These are phyloP conservation scores for Trichoderma semiorbis DNA, from an alignment of 2,329 filamentous ascomycete species.

Conservation along the genomic window DNA sequence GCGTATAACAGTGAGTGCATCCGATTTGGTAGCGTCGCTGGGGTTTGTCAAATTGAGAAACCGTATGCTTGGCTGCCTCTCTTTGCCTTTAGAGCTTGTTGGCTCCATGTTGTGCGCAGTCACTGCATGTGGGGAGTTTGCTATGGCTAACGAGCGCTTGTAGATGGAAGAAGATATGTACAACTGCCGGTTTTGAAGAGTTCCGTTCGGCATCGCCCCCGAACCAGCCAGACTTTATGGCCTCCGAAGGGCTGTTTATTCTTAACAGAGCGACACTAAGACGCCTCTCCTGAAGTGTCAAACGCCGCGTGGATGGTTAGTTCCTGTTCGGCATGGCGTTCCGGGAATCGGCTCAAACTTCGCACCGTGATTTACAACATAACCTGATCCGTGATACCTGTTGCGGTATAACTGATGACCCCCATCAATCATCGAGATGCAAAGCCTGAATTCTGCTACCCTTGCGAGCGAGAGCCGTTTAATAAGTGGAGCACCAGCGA, in stretches of 20 bases:
- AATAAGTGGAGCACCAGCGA: neutral
- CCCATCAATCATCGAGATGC: neutral
- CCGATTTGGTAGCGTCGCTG: slow-evolving; percentile 5
- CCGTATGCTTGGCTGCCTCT: neutral
- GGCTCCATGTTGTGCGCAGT: neutral
- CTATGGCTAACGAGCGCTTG: neutral
- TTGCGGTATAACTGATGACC: neutral
- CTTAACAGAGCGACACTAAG: neutral
- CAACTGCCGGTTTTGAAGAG: neutral
- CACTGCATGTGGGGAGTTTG: neutral
- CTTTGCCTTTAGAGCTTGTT: neutral
- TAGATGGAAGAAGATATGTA: neutral
- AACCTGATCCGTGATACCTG: neutral
- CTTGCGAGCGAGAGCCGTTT: neutral
- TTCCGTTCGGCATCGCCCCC: neutral
- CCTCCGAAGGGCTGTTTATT: neutral
- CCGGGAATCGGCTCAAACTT: neutral
- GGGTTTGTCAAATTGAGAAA: slow-evolving; percentile 13
- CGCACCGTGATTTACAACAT: neutral
- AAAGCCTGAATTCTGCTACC: neutral
- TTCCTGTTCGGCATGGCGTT: neutral
- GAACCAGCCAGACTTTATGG: neutral
- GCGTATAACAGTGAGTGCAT: slow-evolving; percentile 6
- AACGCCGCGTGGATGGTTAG: neutral
- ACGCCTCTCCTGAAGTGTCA: neutral